Evolutionary conservation across 306 rosid genomes (phyloP), one percentile per base, ranked within the genome.

Genomic region (Gynostemma pentaphyllum): DNA sequence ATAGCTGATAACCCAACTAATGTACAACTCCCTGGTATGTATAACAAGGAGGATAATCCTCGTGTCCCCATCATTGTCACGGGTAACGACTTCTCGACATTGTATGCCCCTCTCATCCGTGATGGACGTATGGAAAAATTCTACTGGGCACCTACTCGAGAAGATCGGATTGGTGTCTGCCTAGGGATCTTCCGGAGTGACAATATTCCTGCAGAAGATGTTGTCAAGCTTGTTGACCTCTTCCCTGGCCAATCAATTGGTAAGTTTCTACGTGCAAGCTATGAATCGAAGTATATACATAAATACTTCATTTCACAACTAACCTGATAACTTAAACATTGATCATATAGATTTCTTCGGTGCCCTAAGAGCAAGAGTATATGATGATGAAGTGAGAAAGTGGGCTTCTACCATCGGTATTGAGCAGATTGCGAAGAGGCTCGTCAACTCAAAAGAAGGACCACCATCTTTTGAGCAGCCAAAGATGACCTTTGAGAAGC

Each of bases 111-210:
- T 62, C 86, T 85, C 30, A 85, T 85, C 72, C 94, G 94, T 68
- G 94, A 85, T 15, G 94, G 94, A 0, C 94, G 94, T 61, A 85
- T 85, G 94, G 94, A 85, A 80, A 85, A 85, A 57, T 85, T 85
- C 72, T 85, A 85, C 68, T 85, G 94, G 94, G 88, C 94, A 1
- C 94, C 94, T 14, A 85, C 86, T 1, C 73, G 94, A 22, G 94
- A 85, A 0, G 94, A 85, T 59, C 70, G 94, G 2, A 10, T 85
- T 32, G 94, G 94, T 68, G 94, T 85, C 19, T 85, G 94, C 72
- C 53, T 18, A 22, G 94, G 94, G 2, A 85, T 85, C 75, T 85
- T 85, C 78, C 71, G 82, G 5, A 68, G 4, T 45, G 94, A 85
- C 61, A 75, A 77, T 36, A 6, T 85, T 11, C 5, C 81, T 19